Evolutionary conservation across 2,329 filamentous ascomycete genomes (phyloP), one percentile per base, ranked within the genome.

Genomic region (Colletotrichum musae): DNA sequence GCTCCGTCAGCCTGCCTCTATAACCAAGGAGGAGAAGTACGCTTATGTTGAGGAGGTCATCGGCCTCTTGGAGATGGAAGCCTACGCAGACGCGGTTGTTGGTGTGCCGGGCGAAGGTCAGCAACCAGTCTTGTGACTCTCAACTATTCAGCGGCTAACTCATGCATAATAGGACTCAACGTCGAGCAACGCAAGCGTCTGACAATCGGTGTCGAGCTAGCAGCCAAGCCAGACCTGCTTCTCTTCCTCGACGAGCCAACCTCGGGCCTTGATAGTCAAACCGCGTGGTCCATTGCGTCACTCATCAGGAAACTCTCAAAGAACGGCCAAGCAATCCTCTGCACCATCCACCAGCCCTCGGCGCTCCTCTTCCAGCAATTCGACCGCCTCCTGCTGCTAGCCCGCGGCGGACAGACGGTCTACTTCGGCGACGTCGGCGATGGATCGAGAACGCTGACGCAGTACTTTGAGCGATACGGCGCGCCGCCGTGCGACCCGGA

Each of bases 171-270:
- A 21, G 85, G 85, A 57, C 79, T 87, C 15, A 84, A 80, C 12
- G 83, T 86, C 7, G 86, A 86, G 15, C 84, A 87, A 72, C 76
- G 84, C 1, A 93, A 93, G 80, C 86, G 91, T 39, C 80, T 93
- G 1, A 93, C 91, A 0, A 91, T 93, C 45, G 91, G 88, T 58
- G 90, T 92, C 0, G 91, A 93, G 73, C 79, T 93, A 6, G 91
- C 90, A 12, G 90, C 91, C 1, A 91, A 91, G 74, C 91, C 91
- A 0, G 83, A 91, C 0, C 41, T 43, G 13, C 80, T 92, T 1
- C 82, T 92, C 6, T 92, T 92, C 82, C 80, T 92, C 6, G 90
- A 93, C 72, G 90, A 92, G 73, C 91, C 91, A 0, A 93, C 91
- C 0, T 81, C 80, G 3, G 80, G 80, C 1, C 72, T 83, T 3